A percentile compares a stretch with the other conserved stretches of the same genome.
Conservation (phyloP, 1,284 basidiomycete species). For the Cronartium quercuum region DNA sequence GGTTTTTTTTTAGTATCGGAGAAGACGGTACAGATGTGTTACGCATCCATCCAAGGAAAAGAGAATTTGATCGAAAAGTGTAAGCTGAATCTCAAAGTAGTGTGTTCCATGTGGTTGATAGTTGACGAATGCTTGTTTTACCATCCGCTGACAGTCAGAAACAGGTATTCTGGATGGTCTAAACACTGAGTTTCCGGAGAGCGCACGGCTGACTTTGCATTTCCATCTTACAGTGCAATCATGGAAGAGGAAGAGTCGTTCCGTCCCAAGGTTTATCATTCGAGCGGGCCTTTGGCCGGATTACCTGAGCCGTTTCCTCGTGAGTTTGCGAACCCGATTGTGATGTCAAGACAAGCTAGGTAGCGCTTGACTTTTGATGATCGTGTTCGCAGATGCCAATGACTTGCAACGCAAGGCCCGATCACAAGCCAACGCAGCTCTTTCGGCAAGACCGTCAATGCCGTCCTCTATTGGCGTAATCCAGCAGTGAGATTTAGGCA, state of each 20-base stretch:
- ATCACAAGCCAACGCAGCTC: constrained; percentile 38
- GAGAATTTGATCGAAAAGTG: constrained; percentile 51
- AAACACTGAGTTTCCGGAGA: not conserved
- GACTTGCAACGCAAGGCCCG: constrained; percentile 37
- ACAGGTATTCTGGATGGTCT: constrained; percentile 46
- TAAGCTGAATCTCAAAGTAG: constrained; percentile 13
- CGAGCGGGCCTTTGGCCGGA: constrained; percentile 64
- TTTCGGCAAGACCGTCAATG: constrained; percentile 17
- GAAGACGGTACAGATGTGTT: constrained; percentile 76
- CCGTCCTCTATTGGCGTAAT: not conserved
- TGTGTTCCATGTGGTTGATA: constrained; percentile 4
- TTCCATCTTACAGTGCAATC: constrained; percentile 50
- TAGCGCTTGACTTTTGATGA: not conserved
- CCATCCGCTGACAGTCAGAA: constrained; percentile 10
- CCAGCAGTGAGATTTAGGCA: not conserved
- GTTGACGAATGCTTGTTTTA: constrained; percentile 32
- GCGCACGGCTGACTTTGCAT: not conserved
- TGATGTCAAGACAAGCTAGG: not conserved
- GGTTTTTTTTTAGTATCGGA: constrained; percentile 65
- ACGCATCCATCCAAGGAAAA: constrained; percentile 68
- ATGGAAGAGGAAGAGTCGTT: constrained; percentile 74
- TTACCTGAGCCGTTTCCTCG: constrained; percentile 68
- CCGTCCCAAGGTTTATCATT: constrained; percentile 76
- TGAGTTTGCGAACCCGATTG: constrained; percentile 3
- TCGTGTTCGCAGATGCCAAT: constrained; percentile 23